These are phyloP conservation scores for Candolleomyces eurysporus DNA, from an alignment of 768 basidiomycete species.

Conservation along the genomic window DNA sequence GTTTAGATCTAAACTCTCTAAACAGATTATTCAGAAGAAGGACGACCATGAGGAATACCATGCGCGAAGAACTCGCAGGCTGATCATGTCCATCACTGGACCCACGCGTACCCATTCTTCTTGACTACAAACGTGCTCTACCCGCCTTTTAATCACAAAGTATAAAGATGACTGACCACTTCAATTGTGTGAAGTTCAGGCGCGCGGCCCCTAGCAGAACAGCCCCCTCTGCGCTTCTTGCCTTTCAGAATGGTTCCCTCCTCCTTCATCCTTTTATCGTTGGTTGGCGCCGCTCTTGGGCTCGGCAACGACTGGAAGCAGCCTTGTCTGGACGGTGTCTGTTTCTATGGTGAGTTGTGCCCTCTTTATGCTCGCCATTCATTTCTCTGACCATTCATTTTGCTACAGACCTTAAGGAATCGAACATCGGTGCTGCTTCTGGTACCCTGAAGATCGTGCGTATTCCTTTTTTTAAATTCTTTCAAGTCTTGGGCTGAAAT, in stretches of 20 bases:
- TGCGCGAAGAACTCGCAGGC: too few species aligned
- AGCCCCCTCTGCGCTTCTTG: too few species aligned
- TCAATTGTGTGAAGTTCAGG: too few species aligned
- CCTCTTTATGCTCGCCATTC: neutral
- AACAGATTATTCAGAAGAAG: too few species aligned
- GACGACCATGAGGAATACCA: too few species aligned
- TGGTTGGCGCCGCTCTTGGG: slow-evolving; percentile 11
- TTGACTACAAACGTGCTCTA: too few species aligned
- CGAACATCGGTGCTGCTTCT: slow-evolving; percentile 4
- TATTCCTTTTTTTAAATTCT: neutral
- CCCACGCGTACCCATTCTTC: too few species aligned
- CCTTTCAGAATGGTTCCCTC: neutral
- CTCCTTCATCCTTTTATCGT: slow-evolving; percentile 1
- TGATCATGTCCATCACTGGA: too few species aligned
- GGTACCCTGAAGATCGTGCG: slow-evolving; percentile 13
- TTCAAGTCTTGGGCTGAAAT: neutral
- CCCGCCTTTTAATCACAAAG: too few species aligned
- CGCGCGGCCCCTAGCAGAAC: too few species aligned
- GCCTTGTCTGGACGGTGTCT: slow-evolving; percentile 37
- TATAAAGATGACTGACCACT: too few species aligned
- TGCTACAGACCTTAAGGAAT: slow-evolving; percentile 7
- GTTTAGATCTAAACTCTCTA: too few species aligned
- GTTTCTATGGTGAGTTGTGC: slow-evolving; percentile 30
- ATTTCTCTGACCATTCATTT: neutral
- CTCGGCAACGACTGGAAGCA: slow-evolving; percentile 42